A percentile compares a stretch with the other conserved stretches of the same genome.
Evolutionary conservation across 1,284 basidiomycete species (phyloP).

Genomic region (Ceratobasidium sp.): DNA sequence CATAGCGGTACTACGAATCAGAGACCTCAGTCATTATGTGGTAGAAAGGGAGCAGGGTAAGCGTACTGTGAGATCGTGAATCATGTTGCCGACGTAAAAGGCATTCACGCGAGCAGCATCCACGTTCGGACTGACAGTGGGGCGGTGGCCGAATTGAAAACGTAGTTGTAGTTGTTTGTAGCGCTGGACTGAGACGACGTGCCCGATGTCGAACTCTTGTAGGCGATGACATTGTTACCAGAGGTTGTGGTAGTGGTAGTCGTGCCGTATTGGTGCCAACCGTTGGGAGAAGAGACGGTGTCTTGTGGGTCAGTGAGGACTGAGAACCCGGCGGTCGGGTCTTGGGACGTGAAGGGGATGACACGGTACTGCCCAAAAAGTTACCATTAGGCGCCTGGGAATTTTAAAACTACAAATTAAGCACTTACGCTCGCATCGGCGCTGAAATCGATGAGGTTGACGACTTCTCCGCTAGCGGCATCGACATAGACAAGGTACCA

Average conservation of each 20-base stretch:
- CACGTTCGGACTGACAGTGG: not conserved
- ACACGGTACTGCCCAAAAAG: slow-evolving; percentile 52
- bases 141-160: not conserved
- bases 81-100: slow-evolving; percentile 33
- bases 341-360: slow-evolving; percentile 54
- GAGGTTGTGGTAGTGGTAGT: not conserved
- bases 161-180: slow-evolving; percentile 10
- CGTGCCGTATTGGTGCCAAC: slow-evolving; percentile 34
- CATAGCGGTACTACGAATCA: slow-evolving; percentile 36
- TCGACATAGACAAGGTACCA: slow-evolving; percentile 73
- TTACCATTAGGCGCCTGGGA: slow-evolving; percentile 38
- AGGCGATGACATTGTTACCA: slow-evolving; percentile 33
- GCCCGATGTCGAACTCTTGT: not conserved
- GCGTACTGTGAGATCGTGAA: not conserved
- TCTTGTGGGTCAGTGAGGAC: slow-evolving; percentile 36
- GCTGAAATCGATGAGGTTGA: slow-evolving; percentile 63
- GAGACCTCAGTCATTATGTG: no score
- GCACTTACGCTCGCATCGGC: slow-evolving; percentile 54
- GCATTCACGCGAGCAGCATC: slow-evolving; percentile 34
- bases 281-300: slow-evolving; percentile 36
- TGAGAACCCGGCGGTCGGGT: slow-evolving; percentile 44
- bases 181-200: not conserved
- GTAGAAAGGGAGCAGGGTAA: not conserved
- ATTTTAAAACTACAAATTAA: slow-evolving; percentile 32
- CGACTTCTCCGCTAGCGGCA: slow-evolving; percentile 58